A percentile compares a stretch with the other conserved stretches of the same genome.
phyloP scores from a whole-genome alignment of 169 alveolate species.

The Cryptosporidium felis region DNA sequence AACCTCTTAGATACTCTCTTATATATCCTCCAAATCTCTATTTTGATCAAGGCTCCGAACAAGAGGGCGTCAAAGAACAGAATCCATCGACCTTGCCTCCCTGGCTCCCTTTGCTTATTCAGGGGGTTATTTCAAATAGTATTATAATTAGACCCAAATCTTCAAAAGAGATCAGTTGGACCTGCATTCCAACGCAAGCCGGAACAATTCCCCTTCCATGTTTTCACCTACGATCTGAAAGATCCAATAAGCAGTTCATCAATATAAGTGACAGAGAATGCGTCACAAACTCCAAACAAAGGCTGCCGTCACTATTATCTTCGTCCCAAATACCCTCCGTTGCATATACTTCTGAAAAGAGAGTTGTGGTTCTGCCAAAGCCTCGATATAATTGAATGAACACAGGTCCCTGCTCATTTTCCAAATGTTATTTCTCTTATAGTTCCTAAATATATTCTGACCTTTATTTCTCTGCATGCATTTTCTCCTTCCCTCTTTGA shows the following conservation, averaged over 20 bases:
- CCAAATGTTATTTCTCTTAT: no score
- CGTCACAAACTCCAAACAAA: neutral
- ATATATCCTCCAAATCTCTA: slow-evolving; percentile 33
- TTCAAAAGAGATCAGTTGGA: slow-evolving; percentile 5
- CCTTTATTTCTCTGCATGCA: no score
- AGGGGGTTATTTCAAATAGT: slow-evolving; percentile 28
- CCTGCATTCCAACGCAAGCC: slow-evolving; percentile 49
- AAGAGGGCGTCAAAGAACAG: no score
- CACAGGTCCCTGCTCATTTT: no score
- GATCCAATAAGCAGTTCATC: slow-evolving; percentile 29
- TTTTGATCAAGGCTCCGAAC: neutral
- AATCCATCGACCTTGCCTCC: slow-evolving; percentile 2
- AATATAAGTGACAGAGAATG: neutral
- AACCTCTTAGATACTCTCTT: slow-evolving; percentile 8
- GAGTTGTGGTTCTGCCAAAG: slow-evolving; percentile 48
- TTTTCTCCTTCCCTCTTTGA: no score
- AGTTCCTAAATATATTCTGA: no score
- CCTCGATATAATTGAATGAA: no score
- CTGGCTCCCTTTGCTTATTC: slow-evolving; percentile 51
- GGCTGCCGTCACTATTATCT: neutral
- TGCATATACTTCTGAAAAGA: slow-evolving; percentile 44
- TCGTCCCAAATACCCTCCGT: neutral
- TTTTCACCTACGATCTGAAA: slow-evolving; percentile 25
- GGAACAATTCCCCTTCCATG: slow-evolving; percentile 65
- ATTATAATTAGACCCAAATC: slow-evolving; percentile 11